Percentiles rank a stretch among this genome's conserved stretches.
Evolutionary conservation across 768 basidiomycete genomes (phyloP).

Genomic region (Mycena haematopus): DNA sequence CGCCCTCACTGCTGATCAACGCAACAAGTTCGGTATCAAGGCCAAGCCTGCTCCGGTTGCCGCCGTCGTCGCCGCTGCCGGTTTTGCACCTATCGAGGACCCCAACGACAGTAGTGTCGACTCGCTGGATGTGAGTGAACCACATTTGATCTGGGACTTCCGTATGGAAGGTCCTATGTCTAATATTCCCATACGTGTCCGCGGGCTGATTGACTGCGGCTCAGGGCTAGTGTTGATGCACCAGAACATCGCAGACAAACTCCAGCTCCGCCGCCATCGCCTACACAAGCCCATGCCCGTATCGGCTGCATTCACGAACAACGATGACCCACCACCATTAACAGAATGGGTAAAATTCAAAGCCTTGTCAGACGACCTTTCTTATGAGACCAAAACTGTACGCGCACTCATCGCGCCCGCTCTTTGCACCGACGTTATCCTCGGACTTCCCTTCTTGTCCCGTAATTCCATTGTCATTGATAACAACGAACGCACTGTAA

Average conservation of each 20-base stretch:
- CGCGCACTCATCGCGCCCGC: neutral
- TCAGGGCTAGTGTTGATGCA: slow-evolving; percentile 41
- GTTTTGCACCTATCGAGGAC: no score
- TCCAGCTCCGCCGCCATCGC: neutral
- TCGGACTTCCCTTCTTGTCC: neutral
- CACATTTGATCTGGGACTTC: slow-evolving; percentile 14
- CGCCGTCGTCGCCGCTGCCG: no score
- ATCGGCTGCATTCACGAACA: neutral
- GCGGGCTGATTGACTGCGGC: slow-evolving; percentile 38
- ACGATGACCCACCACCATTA: neutral
- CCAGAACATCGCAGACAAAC: slow-evolving; percentile 28
- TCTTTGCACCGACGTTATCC: neutral
- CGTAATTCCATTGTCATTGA: neutral
- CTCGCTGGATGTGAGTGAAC: neutral
- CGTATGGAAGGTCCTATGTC: slow-evolving; percentile 6
- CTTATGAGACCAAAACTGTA: neutral
- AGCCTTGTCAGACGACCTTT: neutral
- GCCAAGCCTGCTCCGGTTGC: no score
- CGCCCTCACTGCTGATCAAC: no score
- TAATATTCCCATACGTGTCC: slow-evolving; percentile 8
- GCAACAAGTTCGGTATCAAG: no score
- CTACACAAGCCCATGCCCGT: slow-evolving; percentile 13
- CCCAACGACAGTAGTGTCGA: no score
- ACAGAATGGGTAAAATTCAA: neutral
- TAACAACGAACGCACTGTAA: neutral